phyloP scores from a whole-genome alignment of 139 green algal species.

The Picochlorum sp. region DNA sequence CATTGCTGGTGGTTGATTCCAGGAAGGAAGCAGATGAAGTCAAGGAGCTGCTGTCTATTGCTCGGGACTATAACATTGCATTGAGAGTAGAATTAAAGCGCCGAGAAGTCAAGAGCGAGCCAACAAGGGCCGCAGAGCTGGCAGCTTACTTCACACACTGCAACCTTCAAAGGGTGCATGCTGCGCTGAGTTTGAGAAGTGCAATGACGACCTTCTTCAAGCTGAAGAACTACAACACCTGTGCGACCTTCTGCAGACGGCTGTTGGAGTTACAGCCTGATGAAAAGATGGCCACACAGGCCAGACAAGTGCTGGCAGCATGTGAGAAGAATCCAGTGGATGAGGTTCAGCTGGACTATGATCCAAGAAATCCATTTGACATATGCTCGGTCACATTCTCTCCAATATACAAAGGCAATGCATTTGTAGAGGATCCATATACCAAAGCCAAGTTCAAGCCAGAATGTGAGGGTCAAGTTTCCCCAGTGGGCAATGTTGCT shows the following conservation, averaged over 20 bases:
- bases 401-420: conserved; percentile 85
- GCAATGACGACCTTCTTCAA: conserved; percentile 97
- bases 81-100: conserved; percentile 85
- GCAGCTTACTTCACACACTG: conserved; percentile 99
- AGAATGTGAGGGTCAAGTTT: conserved; percentile 72
- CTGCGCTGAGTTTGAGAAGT: conserved; percentile 70
- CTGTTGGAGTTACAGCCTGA: conserved; percentile 91
- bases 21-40: conserved; percentile 88
- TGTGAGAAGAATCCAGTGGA: conserved; percentile 89
- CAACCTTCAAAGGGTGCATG: conserved; percentile 79
- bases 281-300: conserved; percentile 69
- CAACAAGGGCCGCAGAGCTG: conserved; percentile 75
- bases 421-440: conserved; percentile 72
- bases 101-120: conserved; percentile 70
- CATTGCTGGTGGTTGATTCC: conserved; percentile 82
- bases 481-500: conserved; percentile 76
- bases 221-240: conserved; percentile 85
- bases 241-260: conserved; percentile 80
- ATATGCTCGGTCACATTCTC: conserved; percentile 87
- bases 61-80: conserved; percentile 84
- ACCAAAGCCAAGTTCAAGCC: conserved; percentile 81
- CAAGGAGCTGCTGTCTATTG: conserved; percentile 90
- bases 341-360: conserved; percentile 83
- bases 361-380: conserved; percentile 97
- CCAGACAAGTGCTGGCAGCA: conserved; percentile 79